Evolutionary conservation across 2,329 filamentous ascomycete genomes (phyloP), one percentile per base, ranked within the genome.

Genomic region (Ceratocystis eucalypticola): DNA sequence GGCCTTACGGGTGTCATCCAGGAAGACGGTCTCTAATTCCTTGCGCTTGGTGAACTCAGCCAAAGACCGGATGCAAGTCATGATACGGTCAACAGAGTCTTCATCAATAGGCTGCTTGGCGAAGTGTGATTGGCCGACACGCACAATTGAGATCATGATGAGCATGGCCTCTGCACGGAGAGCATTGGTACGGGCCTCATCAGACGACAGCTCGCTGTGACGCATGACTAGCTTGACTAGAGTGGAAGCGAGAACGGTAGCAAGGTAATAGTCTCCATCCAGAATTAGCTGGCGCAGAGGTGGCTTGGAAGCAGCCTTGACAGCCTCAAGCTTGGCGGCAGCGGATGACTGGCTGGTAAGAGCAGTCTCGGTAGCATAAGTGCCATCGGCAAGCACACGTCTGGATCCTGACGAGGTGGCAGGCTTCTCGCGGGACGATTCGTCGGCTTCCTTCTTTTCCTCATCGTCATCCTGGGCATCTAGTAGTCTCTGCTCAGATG

Each of bases 111-210:
- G 89, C 1, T 91, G 88, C 79, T 97, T 97, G 73, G 96, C 94
- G 71, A 99, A 99, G 70, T 96, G 91, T n/a, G 93, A 97, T 77
- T 99, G 94, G 50, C 94, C 94, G 68, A 96, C 94, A 62, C 94
- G 91, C 70, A 99, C 91, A 71, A 99, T 95, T 4, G 94, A 97
- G 71, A 99, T 96, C 92, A 97, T 96, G 74, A 99, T 97, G 65
- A 99, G 83, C 94, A 99, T 99, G 57, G 94, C 94, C 76, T 99
- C 94, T 2, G 94, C 94, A 62, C 91, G 88, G 30, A 99, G 83
- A 37, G 93, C 92, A 72, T 99, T 99, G 37, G 93, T 97, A 48
- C 94, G 88, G 55, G 89, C 89, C 55, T 82, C 77, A 72, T 96
- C 93, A 28, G 88, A 80, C 1, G 93, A 96, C 68, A 97, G 92